Evolutionary conservation across 768 basidiomycete genomes (phyloP).

Genomic region (Ephemerocybe angulata): DNA sequence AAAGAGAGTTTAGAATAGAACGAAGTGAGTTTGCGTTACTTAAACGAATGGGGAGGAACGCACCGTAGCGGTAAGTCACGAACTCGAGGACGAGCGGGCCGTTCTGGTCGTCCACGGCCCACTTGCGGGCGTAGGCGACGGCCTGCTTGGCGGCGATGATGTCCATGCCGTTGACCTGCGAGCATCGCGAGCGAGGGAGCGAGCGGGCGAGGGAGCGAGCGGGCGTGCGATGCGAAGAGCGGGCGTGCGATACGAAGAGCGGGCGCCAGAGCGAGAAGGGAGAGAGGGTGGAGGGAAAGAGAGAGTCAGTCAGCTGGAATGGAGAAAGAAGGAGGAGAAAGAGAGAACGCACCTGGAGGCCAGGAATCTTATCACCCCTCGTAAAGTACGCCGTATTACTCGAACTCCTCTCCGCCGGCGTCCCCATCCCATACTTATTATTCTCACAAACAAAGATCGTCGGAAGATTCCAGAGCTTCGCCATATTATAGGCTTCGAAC

Average conservation of each 20-base stretch:
- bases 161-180: slow-evolving; percentile 94
- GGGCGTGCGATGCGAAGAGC: too few relatives aligned
- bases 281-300: too few relatives aligned
- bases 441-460: slow-evolving; percentile 96
- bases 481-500: slow-evolving; percentile 99
- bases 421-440: slow-evolving; percentile 99
- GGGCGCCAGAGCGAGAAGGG: too few relatives aligned
- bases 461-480: slow-evolving; percentile 94
- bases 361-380: slow-evolving; percentile 95
- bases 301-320: too few relatives aligned
- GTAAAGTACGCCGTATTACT: slow-evolving; percentile 95
- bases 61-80: slow-evolving; percentile 98
- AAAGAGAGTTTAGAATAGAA: too few relatives aligned
- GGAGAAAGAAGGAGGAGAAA: not conserved
- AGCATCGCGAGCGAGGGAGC: too few relatives aligned
- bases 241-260: too few relatives aligned
- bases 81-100: slow-evolving; percentile 94
- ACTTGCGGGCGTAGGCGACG: slow-evolving; percentile 81
- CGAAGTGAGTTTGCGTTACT: too few relatives aligned
- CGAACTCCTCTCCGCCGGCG: slow-evolving; percentile 89
- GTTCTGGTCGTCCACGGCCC: slow-evolving; percentile 77
- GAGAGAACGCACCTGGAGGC: slow-evolving; percentile 66
- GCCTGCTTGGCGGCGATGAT: slow-evolving; percentile 88
- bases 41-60: too few relatives aligned
- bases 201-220: too few relatives aligned